A percentile compares a stretch with the other conserved stretches of the same genome.
phyloP scores from a whole-genome alignment of 2,329 filamentous ascomycete species.

The Alternaria metachromatica region DNA sequence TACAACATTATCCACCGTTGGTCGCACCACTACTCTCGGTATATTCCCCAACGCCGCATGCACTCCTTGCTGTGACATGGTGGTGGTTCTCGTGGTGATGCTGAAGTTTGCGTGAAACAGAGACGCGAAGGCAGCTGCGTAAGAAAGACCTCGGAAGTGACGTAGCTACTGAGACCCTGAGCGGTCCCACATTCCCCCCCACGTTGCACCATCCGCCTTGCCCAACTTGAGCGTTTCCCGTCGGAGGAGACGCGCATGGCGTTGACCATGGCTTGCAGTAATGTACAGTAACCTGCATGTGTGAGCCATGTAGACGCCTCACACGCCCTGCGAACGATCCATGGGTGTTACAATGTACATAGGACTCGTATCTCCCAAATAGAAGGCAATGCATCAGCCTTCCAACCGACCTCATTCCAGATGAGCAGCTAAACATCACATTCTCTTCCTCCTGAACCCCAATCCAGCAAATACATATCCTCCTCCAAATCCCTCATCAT shows the following conservation, averaged over 20 bases:
- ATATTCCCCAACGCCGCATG: conserved; percentile 39
- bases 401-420: not conserved
- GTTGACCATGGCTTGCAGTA: not conserved
- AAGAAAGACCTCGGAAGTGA: conserved; percentile 7
- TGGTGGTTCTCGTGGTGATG: conserved; percentile 22
- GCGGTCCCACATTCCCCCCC: not conserved
- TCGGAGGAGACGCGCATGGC: conserved; percentile 1
- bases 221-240: conserved; percentile 6
- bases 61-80: conserved; percentile 37
- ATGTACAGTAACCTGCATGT: not conserved
- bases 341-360: not conserved
- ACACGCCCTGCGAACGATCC: not conserved
- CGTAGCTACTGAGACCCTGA: conserved; percentile 2
- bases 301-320: not conserved
- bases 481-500: not conserved
- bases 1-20: conserved; percentile 33
- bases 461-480: not conserved
- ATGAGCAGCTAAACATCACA: too few species aligned
- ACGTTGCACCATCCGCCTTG: not conserved
- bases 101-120: not conserved
- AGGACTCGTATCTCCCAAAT: not conserved
- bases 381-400: too few species aligned
- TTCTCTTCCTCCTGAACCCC: too few species aligned
- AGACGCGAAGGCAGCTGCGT: conserved; percentile 6
- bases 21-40: conserved; percentile 36